phyloP scores from a whole-genome alignment of 768 basidiomycete genomes.

The Pilatotrama ljubarskyi region DNA sequence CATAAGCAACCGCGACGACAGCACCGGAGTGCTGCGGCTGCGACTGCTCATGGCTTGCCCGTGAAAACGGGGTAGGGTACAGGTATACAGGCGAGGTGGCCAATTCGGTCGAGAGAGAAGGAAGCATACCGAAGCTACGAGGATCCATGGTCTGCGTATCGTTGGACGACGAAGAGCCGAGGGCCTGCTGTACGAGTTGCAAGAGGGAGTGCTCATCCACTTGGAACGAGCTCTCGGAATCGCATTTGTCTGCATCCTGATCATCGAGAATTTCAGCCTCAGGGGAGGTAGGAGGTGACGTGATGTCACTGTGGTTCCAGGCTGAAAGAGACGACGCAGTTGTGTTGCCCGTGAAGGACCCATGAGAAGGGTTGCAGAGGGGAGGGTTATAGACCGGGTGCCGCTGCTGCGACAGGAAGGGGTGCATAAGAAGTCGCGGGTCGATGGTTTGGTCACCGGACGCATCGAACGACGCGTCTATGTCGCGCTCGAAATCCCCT shows the following conservation, averaged over 20 bases:
- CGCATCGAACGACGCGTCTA: background rate
- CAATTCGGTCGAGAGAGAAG: background rate
- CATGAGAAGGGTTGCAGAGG: too few species aligned
- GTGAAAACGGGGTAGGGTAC: background rate
- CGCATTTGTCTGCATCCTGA: too few species aligned
- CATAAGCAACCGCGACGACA: conserved; percentile 2
- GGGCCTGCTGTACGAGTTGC: background rate
- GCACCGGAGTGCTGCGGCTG: background rate
- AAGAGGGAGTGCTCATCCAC: background rate
- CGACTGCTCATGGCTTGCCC: background rate
- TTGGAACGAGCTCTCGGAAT: too few species aligned
- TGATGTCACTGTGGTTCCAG: too few species aligned
- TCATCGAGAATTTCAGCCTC: too few species aligned
- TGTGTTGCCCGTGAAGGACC: too few species aligned
- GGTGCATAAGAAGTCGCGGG: background rate
- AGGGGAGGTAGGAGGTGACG: too few species aligned
- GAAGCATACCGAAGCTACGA: background rate
- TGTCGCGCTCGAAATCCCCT: background rate
- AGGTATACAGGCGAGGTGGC: background rate
- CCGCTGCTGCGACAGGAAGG: background rate
- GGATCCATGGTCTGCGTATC: background rate
- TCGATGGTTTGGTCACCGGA: background rate
- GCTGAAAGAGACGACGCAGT: too few species aligned
- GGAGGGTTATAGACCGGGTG: too few species aligned
- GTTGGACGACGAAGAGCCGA: too few species aligned